Conservation (phyloP, 2,329 filamentous ascomycete genomes). For the Colletotrichum spaethianum region DNA sequence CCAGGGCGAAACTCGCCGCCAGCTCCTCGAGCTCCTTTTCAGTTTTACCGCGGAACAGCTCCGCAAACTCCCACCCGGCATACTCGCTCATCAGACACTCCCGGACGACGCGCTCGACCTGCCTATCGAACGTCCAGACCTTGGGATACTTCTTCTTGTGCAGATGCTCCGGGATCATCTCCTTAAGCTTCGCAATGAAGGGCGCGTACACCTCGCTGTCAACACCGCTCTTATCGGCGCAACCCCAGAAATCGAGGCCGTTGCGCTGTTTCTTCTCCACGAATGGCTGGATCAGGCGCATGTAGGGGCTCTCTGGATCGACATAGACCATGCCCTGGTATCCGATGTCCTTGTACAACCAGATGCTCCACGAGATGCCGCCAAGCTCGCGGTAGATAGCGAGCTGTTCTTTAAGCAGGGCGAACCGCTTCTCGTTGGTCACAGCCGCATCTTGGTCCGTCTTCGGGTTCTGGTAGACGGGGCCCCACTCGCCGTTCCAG, state of each 20-base stretch:
- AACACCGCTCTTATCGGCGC: conserved; percentile 47
- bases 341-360: conserved; percentile 72
- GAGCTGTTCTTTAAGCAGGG: conserved; percentile 58
- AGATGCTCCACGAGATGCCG: conserved; percentile 70
- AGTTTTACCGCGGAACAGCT: conserved; percentile 65
- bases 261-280: conserved; percentile 68
- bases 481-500: conserved; percentile 68
- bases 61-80: conserved; percentile 68
- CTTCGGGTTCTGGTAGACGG: conserved; percentile 59
- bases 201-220: conserved; percentile 57
- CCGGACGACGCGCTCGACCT: conserved; percentile 61
- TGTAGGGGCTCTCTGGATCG: conserved; percentile 62
- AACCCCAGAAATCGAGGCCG: conserved; percentile 70
- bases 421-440: conserved; percentile 58
- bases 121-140: conserved; percentile 65
- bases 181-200: conserved; percentile 57
- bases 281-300: conserved; percentile 65
- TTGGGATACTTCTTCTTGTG: conserved; percentile 62
- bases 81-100: conserved; percentile 62
- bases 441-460: conserved; percentile 54
- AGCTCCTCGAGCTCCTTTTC: conserved; percentile 68
- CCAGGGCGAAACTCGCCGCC: conserved; percentile 65
- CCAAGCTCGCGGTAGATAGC: conserved; percentile 52
- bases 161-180: conserved; percentile 58
- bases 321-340: conserved; percentile 70